Base-by-base conservation (phyloP, 768 basidiomycete genomes). In the Podaxis sp. region DNA sequence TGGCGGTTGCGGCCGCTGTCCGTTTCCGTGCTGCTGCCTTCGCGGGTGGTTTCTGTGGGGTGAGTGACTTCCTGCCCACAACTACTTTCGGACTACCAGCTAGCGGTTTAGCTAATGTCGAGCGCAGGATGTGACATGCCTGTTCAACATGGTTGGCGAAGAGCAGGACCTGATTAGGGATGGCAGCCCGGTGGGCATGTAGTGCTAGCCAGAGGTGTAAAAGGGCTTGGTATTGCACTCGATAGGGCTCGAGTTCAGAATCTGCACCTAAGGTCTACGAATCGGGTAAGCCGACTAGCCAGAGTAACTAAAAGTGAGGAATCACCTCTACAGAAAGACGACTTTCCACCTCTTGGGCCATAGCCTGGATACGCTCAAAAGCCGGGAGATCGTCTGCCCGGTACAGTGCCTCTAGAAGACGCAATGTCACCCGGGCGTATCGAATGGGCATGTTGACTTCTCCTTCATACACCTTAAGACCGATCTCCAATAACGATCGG, bases 161-260 rank as follows among this genome's bases (percentile, higher is more conserved):
- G 1, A 78, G 66, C 0, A 71, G 59, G 57, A 73, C 77, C 67
- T 83, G 79, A 23, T 80, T 71, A 0, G 72, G 62, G 57, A 82
- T 77, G 7, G 70, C 73, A 4, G 73, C 76, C 13, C 84, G 81
- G 71, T 94, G 91, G 18, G 84, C 80, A 66, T 90, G 86, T 18
- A 95, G 73, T 0, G 87, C 85, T 48, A 84, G 73, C 86, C 88
- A 90, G 25, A 95, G 76, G 66, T 89, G 83, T 0, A 80, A 75
- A 0, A 79, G 72, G 1, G 83, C 78, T 28, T 74, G 78, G 65
- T 87, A 85, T 66, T 89, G 84, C 5, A 65, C 57, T 27, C 68
- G 65, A 54, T 74, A 79, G 11, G 62, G 62, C 2, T 69, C 67
- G 18, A 82, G 68, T 0, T 60, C 66, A 0, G 50, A 52, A 62